Evolutionary conservation across 1,139 yeast species (phyloP).

Genomic region (Sugiyamaella castrensis): DNA sequence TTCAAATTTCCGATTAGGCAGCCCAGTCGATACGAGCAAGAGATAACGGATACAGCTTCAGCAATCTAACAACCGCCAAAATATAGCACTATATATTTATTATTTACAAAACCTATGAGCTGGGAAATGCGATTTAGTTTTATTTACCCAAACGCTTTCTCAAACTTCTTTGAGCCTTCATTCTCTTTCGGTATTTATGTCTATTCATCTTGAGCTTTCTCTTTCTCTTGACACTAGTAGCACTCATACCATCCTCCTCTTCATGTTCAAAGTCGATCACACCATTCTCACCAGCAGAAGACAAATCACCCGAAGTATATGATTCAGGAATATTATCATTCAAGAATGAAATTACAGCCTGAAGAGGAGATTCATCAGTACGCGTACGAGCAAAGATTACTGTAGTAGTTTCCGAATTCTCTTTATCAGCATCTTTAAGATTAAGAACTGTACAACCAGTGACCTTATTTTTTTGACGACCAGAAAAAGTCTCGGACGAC

Average conservation of each 20-base stretch:
- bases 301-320: constrained; percentile 6
- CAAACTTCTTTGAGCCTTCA: constrained; percentile 43
- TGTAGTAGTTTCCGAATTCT: constrained; percentile 16
- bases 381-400: constrained; percentile 20
- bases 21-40: too few species aligned
- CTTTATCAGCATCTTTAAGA: constrained; percentile 14
- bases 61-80: too few species aligned
- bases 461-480: constrained; percentile 9
- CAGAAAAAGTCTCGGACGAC: background rate
- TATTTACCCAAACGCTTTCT: constrained; percentile 38
- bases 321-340: constrained; percentile 18
- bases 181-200: constrained; percentile 46
- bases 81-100: too few species aligned
- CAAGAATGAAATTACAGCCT: constrained; percentile 18
- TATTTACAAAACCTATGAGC: too few species aligned
- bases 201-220: constrained; percentile 47
- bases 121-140: background rate
- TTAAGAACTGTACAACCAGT: constrained; percentile 16
- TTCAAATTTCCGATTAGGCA: too few species aligned
- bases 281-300: constrained; percentile 11
- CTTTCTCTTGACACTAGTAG: constrained; percentile 44
- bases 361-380: constrained; percentile 18
- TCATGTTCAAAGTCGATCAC: constrained; percentile 5
- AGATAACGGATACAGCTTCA: too few species aligned
- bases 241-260: constrained; percentile 17